phyloP scores from a whole-genome alignment of 2,329 filamentous ascomycete genomes.

The Xylaria multiplex region DNA sequence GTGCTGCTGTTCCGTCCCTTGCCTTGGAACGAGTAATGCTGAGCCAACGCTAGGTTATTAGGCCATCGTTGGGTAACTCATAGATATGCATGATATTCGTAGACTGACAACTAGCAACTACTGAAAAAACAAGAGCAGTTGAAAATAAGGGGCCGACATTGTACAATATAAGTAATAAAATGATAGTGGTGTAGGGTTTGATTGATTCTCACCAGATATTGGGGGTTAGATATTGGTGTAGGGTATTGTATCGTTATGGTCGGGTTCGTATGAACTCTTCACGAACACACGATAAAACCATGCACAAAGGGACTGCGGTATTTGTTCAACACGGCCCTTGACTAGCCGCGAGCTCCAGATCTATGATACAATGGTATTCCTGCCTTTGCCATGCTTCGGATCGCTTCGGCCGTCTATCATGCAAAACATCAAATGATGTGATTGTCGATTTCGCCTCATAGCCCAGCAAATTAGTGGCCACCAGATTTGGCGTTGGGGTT shows the following conservation, averaged over 20 bases:
- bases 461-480: constrained; percentile 54
- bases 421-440: constrained; percentile 36
- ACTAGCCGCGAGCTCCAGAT: constrained; percentile 42
- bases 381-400: constrained; percentile 39
- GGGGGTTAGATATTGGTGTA: background rate
- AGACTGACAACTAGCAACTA: too few species aligned
- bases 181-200: background rate
- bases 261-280: constrained; percentile 1
- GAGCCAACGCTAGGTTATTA: background rate
- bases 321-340: constrained; percentile 38
- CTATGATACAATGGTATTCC: constrained; percentile 48
- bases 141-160: background rate
- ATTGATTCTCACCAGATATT: background rate
- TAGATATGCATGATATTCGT: background rate
- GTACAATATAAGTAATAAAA: background rate
- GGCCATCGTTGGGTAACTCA: background rate
- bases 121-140: background rate
- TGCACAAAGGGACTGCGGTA: constrained; percentile 37
- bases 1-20: background rate
- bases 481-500: constrained; percentile 71
- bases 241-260: background rate
- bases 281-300: background rate
- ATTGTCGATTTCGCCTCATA: constrained; percentile 32
- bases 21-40: background rate
- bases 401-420: constrained; percentile 45